A percentile compares a stretch with the other conserved stretches of the same genome.
Conservation (phyloP, 1,284 basidiomycete species). For the Ganoderma sp. region DNA sequence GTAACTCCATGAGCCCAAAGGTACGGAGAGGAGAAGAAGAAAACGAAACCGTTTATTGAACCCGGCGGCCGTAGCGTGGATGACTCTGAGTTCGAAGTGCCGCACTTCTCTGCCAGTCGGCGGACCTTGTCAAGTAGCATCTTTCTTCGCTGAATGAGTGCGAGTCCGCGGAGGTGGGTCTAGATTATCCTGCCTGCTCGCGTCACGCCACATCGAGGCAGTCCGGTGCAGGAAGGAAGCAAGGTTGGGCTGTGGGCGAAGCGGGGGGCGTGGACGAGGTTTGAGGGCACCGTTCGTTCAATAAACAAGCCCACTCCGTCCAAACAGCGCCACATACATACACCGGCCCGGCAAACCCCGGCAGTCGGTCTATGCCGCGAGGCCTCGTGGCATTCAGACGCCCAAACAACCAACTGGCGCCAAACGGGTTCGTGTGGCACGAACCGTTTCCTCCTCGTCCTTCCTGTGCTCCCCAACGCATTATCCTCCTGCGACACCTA, state of each 20-base stretch:
- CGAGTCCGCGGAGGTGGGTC: background rate
- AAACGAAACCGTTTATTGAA: background rate
- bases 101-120: background rate
- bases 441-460: background rate
- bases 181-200: background rate
- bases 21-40: background rate
- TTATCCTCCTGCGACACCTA: background rate
- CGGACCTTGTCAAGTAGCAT: background rate
- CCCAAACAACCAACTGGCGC: background rate
- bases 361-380: background rate
- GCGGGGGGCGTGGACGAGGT: background rate
- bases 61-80: background rate
- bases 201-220: background rate
- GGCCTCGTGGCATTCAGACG: background rate
- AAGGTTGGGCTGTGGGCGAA: background rate
- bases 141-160: background rate
- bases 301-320: background rate
- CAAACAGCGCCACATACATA: background rate
- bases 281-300: background rate
- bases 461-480: background rate
- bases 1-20: background rate
- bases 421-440: slow-evolving; percentile 1
- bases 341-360: background rate
- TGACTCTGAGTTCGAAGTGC: background rate
- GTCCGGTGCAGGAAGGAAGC: background rate